Base-by-base conservation (phyloP, 2,329 filamentous ascomycete genomes). In the Penicillium sp. region DNA sequence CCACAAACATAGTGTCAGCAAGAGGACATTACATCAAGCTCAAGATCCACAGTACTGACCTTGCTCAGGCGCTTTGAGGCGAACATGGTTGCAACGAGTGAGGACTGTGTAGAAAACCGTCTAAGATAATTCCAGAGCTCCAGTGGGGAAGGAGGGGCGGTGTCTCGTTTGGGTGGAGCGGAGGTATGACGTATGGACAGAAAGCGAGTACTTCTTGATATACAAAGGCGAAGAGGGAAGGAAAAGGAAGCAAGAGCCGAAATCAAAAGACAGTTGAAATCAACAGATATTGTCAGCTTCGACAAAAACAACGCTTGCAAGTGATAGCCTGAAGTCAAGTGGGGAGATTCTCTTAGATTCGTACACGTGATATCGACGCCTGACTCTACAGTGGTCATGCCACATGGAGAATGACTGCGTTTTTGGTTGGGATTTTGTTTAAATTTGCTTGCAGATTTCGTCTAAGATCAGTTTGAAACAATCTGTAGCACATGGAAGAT, bases 61-160 rank as follows among this genome's bases (percentile, higher is more conserved):
- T 78, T 78, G 62, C 71, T 68, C 53, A 78, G 56, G 46, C 76
- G 74, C 68, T 79, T 80, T 26, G 70, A 69, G 26, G 80, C 78
- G 60, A 82, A 81, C 78, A 81, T 81, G 29, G 23, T 51, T 45
- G 47, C 29, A 29, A 19, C 41, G 10, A 11, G 16, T 19, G 16
- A 19, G 26, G 23, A 29, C 11, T 26, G 29, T 13, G 41, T n/a
- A 9, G 19, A 34, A 30, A 47, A 29, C 29, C 2, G 32, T 19
- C 27, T 36, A 26, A 44, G 27, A 35, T 40, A 30, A 19, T 44
- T 30, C 10, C 27, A 42, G 32, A 54, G 43, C 50, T 48, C 35
- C n/a, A 38, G 54, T 51, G 56, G 50, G 34, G 54, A 47, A 42
- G 47, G 18, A 42, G 42, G 54, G 34, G 44, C 26, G 47, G 46